Evolutionary conservation across 2,329 filamentous ascomycete genomes (phyloP).

Genomic region (Pseudogymnoascus sp.): DNA sequence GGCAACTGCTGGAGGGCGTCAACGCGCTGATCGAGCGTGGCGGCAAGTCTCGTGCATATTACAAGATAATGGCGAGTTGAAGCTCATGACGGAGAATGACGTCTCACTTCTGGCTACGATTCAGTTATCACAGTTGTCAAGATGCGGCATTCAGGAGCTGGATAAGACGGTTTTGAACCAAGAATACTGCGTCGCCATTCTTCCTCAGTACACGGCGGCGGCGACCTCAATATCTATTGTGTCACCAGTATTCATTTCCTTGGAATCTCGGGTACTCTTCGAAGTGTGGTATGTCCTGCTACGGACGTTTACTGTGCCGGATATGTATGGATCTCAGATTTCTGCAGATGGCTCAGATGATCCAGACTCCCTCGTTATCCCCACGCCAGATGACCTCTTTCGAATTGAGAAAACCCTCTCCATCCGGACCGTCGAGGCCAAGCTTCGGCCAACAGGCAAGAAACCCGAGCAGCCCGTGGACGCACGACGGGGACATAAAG

Average conservation of each 20-base stretch:
- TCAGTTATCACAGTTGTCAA: conserved; percentile 79
- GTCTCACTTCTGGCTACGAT: conserved; percentile 73
- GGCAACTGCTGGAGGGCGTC: conserved; percentile 41
- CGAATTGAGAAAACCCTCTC: conserved; percentile 55
- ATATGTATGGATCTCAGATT: conserved; percentile 57
- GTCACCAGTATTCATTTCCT: conserved; percentile 79
- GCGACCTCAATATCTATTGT: conserved; percentile 68
- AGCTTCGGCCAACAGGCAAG: conserved; percentile 32
- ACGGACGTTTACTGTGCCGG: conserved; percentile 83
- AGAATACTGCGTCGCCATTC: conserved; percentile 91
- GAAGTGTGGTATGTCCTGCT: conserved; percentile 96
- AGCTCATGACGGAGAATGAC: conserved; percentile 80
- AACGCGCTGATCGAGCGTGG: conserved; percentile 62
- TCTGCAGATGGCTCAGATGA: conserved; percentile 9
- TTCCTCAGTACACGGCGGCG: conserved; percentile 79
- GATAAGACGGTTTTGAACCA: conserved; percentile 87
- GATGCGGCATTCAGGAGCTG: conserved; percentile 83
- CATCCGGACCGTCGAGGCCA: conserved; percentile 55
- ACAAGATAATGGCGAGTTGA: conserved; percentile 91
- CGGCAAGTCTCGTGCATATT: conserved; percentile 84
- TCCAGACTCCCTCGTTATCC: conserved; percentile 5
- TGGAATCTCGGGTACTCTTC: conserved; percentile 83
- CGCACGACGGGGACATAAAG: conserved; percentile 22
- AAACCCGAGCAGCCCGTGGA: conserved; percentile 10
- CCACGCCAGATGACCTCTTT: conserved; percentile 43